Percentiles rank a stretch among this genome's conserved stretches.
phyloP scores from a whole-genome alignment of 257 asterid genomes.

The Paulownia fortunei region DNA sequence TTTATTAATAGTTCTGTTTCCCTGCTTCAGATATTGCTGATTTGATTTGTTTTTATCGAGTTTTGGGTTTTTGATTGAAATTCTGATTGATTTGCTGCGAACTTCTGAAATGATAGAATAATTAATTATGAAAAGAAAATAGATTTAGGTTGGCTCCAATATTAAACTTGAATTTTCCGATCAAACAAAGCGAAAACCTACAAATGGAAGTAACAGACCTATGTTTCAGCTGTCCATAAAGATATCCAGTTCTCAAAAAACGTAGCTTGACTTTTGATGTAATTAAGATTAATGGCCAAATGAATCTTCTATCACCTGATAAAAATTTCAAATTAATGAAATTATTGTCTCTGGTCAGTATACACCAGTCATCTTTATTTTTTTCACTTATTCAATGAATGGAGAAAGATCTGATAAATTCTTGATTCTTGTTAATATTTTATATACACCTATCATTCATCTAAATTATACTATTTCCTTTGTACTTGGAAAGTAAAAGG shows the following conservation, averaged over 20 bases:
- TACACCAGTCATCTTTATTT: neutral
- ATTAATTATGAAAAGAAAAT: neutral
- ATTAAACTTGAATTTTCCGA: neutral
- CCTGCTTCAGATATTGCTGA: neutral
- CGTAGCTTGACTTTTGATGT: slow-evolving; percentile 16
- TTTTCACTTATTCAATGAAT: neutral
- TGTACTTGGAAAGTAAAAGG: slow-evolving; percentile 41
- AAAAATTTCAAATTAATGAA: neutral
- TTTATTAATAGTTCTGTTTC: neutral
- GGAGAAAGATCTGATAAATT: neutral
- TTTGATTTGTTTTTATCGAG: neutral
- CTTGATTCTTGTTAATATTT: slow-evolving; percentile 1
- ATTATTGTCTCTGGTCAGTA: neutral
- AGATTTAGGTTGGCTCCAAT: neutral
- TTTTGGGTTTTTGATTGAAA: neutral
- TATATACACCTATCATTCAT: neutral
- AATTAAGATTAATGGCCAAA: neutral
- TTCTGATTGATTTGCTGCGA: slow-evolving; percentile 3
- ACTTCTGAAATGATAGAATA: neutral
- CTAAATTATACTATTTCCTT: slow-evolving; percentile 18
- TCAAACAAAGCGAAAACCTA: neutral
- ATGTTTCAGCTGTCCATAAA: neutral
- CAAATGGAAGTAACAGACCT: neutral
- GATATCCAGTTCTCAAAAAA: neutral
- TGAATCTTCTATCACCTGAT: slow-evolving; percentile 23